Percentiles rank a stretch among this genome's conserved stretches.
Evolutionary conservation across 2,329 filamentous ascomycete genomes (phyloP).

Genomic region (Aureobasidium sp.): DNA sequence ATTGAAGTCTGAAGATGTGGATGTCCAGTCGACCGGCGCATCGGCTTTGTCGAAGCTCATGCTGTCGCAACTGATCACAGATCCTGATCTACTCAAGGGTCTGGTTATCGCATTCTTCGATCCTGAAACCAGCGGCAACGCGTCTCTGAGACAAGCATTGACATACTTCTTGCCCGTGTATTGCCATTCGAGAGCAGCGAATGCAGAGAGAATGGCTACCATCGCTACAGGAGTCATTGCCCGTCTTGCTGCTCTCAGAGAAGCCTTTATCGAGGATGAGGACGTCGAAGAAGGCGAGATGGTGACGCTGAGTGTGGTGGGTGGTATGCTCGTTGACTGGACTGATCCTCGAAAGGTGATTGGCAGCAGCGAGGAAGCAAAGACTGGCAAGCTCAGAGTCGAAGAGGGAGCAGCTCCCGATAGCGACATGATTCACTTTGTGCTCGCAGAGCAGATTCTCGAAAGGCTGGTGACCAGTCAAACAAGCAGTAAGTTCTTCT

Average conservation of each 20-base stretch:
- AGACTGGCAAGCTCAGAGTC: constrained; percentile 44
- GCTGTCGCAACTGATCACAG: constrained; percentile 69
- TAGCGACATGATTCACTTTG: constrained; percentile 56
- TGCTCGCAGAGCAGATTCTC: constrained; percentile 69
- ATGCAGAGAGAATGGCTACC: constrained; percentile 72
- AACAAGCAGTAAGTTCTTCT: constrained; percentile 51
- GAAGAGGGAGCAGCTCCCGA: constrained; percentile 55
- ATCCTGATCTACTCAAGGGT: constrained; percentile 68
- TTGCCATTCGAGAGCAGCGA: constrained; percentile 75
- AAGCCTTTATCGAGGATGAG: constrained; percentile 45
- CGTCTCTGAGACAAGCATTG: constrained; percentile 75
- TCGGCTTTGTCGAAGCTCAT: constrained; percentile 80
- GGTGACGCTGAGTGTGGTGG: constrained; percentile 66
- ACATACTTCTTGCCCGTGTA: constrained; percentile 95
- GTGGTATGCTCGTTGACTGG: constrained; percentile 84
- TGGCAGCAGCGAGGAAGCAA: constrained; percentile 51
- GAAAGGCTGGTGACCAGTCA: constrained; percentile 63
- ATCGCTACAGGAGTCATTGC: constrained; percentile 70
- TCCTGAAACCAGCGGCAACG: constrained; percentile 70
- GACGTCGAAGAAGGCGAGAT: constrained; percentile 70
- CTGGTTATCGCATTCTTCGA: constrained; percentile 83
- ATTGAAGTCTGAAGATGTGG: constrained; percentile 62
- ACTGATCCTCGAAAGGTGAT: constrained; percentile 79
- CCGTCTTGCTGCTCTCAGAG: constrained; percentile 46
- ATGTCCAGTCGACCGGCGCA: constrained; percentile 75